phyloP scores from a whole-genome alignment of 176 grass and related monocot species.

The Thalia dealbata region DNA sequence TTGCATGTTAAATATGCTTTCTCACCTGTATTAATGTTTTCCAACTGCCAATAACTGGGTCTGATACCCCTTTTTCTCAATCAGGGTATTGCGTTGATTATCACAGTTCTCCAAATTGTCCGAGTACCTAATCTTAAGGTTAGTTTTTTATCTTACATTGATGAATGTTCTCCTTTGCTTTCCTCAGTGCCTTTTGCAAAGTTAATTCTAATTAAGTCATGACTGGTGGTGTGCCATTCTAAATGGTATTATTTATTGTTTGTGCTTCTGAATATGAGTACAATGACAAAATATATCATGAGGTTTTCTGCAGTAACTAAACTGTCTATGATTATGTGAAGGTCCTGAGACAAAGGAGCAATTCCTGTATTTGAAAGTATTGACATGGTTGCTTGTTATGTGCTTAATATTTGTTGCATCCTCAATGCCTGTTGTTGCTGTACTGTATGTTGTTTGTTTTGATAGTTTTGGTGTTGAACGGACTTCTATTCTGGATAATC shows the following conservation, averaged over 20 bases:
- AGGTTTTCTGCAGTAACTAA: neutral
- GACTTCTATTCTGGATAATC: too few species aligned
- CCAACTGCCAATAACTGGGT: neutral
- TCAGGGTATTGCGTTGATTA: conserved; percentile 86
- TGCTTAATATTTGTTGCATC: too few species aligned
- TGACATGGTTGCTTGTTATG: neutral
- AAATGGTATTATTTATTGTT: neutral
- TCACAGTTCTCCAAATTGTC: conserved; percentile 94
- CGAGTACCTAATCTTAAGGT: conserved; percentile 98
- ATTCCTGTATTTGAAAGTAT: neutral
- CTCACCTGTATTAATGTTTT: conserved; percentile 1
- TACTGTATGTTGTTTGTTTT: too few species aligned
- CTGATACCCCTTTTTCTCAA: conserved; percentile 1
- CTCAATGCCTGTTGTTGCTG: too few species aligned
- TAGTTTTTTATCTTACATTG: conserved; percentile 17
- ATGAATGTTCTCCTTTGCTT: neutral
- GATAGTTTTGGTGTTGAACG: too few species aligned
- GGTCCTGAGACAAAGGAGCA: neutral
- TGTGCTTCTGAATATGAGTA: neutral
- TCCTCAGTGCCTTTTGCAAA: neutral
- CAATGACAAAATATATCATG: neutral
- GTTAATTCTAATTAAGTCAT: neutral
- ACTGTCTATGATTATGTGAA: too few species aligned
- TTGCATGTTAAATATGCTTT: neutral
- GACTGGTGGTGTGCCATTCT: neutral